phyloP scores from a whole-genome alignment of 2,329 filamentous ascomycete species.

The Monilinia fructigena region DNA sequence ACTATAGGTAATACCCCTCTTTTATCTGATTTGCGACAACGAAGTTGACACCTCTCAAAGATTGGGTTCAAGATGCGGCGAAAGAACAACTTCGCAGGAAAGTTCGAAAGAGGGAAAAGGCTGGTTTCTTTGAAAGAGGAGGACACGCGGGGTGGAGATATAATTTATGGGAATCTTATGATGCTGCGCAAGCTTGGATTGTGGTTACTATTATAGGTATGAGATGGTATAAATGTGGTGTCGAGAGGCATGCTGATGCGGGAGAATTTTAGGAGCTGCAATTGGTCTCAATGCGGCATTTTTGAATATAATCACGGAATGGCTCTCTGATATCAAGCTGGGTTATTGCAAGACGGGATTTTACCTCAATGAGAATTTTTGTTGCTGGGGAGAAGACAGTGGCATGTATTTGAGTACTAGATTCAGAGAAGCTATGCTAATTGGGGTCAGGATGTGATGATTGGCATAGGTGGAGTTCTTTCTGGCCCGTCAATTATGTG shows the following conservation, averaged over 20 bases:
- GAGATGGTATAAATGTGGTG: constrained; percentile 21
- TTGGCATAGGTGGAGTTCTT: constrained; percentile 85
- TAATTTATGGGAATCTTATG: constrained; percentile 81
- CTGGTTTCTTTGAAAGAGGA: constrained; percentile 65
- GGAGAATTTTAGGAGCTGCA: constrained; percentile 56
- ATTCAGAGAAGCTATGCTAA: constrained; percentile 28
- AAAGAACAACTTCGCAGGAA: constrained; percentile 83
- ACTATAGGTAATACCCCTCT: constrained; percentile 65
- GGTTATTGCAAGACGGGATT: constrained; percentile 96
- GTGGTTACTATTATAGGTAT: constrained; percentile 83
- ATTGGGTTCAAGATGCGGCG: constrained; percentile 97
- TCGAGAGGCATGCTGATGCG: constrained; percentile 24
- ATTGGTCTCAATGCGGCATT: constrained; percentile 93
- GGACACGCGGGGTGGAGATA: constrained; percentile 74
- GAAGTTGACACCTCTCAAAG: constrained; percentile 50
- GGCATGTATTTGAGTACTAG: constrained; percentile 48
- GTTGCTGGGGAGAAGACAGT: constrained; percentile 93
- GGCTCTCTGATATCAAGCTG: constrained; percentile 92
- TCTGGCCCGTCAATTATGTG: constrained; percentile 77
- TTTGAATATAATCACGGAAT: constrained; percentile 93
- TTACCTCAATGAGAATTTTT: constrained; percentile 96
- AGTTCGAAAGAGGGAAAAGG: constrained; percentile 68
- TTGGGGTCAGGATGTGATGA: constrained; percentile 67
- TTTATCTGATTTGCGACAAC: constrained; percentile 24
- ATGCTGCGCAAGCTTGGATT: constrained; percentile 96